Evolutionary conservation across 73 alveolate genomes (phyloP).

Genomic region (Blepharisma japonicum): DNA sequence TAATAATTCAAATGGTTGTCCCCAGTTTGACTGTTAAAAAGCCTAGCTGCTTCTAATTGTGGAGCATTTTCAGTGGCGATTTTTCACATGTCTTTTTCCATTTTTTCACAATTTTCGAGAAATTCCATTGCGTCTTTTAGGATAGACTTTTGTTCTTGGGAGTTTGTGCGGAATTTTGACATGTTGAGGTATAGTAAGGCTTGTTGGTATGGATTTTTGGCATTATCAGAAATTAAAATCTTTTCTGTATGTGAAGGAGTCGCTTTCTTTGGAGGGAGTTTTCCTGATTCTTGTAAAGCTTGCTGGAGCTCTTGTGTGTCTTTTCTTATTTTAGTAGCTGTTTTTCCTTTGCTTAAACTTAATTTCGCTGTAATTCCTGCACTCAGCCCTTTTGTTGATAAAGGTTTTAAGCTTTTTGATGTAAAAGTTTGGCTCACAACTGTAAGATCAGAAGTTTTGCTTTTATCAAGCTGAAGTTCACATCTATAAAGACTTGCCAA

Average conservation of each 20-base stretch:
- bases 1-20: slow-evolving; percentile 37
- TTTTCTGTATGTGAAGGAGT: slow-evolving; percentile 49
- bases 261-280: slow-evolving; percentile 81
- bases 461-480: slow-evolving; percentile 54
- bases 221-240: slow-evolving; percentile 47
- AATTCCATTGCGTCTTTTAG: slow-evolving; percentile 49
- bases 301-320: slow-evolving; percentile 74
- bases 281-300: slow-evolving; percentile 87
- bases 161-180: slow-evolving; percentile 49
- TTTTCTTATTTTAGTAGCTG: slow-evolving; percentile 69
- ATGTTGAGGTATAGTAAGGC: slow-evolving; percentile 53
- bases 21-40: slow-evolving; percentile 37
- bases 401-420: slow-evolving; percentile 31
- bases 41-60: slow-evolving; percentile 48
- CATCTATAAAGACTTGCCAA: slow-evolving; percentile 51
- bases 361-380: slow-evolving; percentile 48
- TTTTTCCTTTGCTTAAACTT: slow-evolving; percentile 69
- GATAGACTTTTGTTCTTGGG: slow-evolving; percentile 51
- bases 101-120: slow-evolving; percentile 44
- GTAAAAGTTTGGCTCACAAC: slow-evolving; percentile 38
- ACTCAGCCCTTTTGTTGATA: slow-evolving; percentile 43
- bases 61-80: slow-evolving; percentile 41
- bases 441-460: slow-evolving; percentile 35
- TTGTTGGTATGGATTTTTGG: slow-evolving; percentile 53
- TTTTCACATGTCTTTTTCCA: slow-evolving; percentile 44